phyloP scores from a whole-genome alignment of 2,329 filamentous ascomycete genomes.

The Aspergillus brasiliensis region DNA sequence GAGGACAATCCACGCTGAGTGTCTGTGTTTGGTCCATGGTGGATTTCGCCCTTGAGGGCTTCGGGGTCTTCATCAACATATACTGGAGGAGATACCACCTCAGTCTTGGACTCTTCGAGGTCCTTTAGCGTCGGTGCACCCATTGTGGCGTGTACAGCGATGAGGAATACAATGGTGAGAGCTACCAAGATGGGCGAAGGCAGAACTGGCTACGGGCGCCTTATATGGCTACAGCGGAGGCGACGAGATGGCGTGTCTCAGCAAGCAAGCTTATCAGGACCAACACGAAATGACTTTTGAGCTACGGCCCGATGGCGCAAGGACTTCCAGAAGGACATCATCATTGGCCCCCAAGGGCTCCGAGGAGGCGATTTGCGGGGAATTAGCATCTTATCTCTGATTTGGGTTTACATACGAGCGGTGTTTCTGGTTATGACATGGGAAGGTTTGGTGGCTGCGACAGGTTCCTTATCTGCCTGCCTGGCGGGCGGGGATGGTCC shows the following conservation, averaged over 20 bases:
- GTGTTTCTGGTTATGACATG: neutral
- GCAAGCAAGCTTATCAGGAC: slow-evolving; percentile 12
- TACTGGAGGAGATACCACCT: neutral
- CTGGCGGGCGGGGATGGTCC: neutral
- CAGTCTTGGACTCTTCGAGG: slow-evolving; percentile 12
- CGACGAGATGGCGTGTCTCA: neutral
- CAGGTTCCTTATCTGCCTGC: neutral
- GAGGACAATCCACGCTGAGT: slow-evolving; percentile 41
- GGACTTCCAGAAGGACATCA: neutral
- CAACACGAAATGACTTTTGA: slow-evolving; percentile 13
- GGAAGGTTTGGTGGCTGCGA: neutral
- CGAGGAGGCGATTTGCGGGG: slow-evolving; percentile 4
- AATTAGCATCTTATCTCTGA: neutral
- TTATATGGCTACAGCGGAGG: neutral
- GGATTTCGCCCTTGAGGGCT: slow-evolving; percentile 11
- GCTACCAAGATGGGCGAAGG: too few species aligned
- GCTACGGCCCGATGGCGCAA: slow-evolving; percentile 9
- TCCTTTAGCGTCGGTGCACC: slow-evolving; percentile 12
- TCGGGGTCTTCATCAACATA: slow-evolving; percentile 14
- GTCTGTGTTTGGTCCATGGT: slow-evolving; percentile 10
- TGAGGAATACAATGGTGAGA: neutral
- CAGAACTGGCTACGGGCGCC: neutral
- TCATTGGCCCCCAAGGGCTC: slow-evolving; percentile 8
- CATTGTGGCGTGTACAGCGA: slow-evolving; percentile 4
- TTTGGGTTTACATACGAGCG: neutral